Evolutionary conservation across 176 grass and related monocot genomes (phyloP), one percentile per base, ranked within the genome.

Genomic region (Juncus effusus): DNA sequence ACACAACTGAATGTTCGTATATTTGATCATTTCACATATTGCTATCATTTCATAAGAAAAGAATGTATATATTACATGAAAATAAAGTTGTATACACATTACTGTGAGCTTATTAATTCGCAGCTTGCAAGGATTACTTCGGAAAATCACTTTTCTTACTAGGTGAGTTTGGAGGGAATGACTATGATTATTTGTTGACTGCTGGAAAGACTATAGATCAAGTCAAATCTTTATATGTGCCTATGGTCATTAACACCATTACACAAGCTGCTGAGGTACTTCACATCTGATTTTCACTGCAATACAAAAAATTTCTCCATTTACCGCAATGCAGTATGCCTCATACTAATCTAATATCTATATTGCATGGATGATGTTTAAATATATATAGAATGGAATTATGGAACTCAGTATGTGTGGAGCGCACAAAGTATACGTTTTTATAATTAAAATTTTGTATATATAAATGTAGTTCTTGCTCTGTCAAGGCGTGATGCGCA

Each of bases 111-210:
- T 47, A 9, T 47, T 58, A 10, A 7, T 28, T 28, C 65, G 51
- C 7, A 77, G 75, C 41, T 13, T 77, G 62, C 40, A 3, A 8
- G n/a, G 16, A 69, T 39, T 83, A 73, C 45, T 74, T 78, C 36
- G 10, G 7, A 8, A 83, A 73, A 28, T 56, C 75, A 3, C 81
- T 83, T 12, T 83, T 83, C 55, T 59, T 83, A 8, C 14, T 78
- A 36, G 81, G 81, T 1, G 62, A 63, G 54, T 78, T 83, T 35
- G 81, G 81, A 49, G 69, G 12, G 51, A 83, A 83, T 3, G 74
- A 83, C 51, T 73, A 83, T 57, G 2, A n/a, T 40, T 62, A 7
- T 45, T 13, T 81, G 44, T 38, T 74, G 2, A 1, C 3, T 1
- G 40, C 78, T 0, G 69, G 74, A 39, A 70, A 45, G 58, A 78